Evolutionary conservation across 495 filamentous ascomycete genomes (phyloP), one percentile per base, ranked within the genome.

Genomic region (Aspergillus sclerotioniger): DNA sequence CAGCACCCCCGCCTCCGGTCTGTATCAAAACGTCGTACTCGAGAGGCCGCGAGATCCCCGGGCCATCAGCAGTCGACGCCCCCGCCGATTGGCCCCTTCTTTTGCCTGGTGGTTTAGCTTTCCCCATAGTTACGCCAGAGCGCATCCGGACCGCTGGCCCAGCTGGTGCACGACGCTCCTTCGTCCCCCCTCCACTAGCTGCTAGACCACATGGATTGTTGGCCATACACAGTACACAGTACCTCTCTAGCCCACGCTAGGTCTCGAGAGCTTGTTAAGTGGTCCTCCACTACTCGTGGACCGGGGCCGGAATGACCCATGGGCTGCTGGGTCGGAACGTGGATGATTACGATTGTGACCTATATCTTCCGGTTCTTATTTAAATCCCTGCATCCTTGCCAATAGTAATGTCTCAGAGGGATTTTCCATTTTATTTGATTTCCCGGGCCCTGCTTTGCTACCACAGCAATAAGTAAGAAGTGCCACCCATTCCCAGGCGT

Each of bases 181-280:
- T 25, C 25, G 33, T 37, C 13, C 33, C 13, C 33, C 12, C 43
- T 16, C 19, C 43, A 47, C 44, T 47, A 47, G 44, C 44, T 45
- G 47, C 25, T 32, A 9, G 47, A 25, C 47, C 47, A 50, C 47
- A 50, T 50, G 47, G 47, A n/a, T 41, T n/a, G n/a, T 41, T 6
- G 37, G n/a, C n/a, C 12, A n/a, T 15, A 15, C 12, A n/a, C 13
- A 8, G 8, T 31, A 32, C n/a, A n/a, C n/a, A n/a, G n/a, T n/a
- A n/a, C n/a, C n/a, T n/a, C n/a, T 32, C 25, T 50, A 25, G 47
- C 47, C 47, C 47, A 9, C 47, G n/a, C 28, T 41, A 41, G 37
- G 37, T 13, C 37, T 12, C 5, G 37, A 15, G 37, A 41, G 37
- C 37, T 41, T 41, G 37, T 41, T 41, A 7, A 41, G 37, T 41